Evolutionary conservation across 73 alveolate genomes (phyloP).

Genomic region (Paramecium biaurelia): DNA sequence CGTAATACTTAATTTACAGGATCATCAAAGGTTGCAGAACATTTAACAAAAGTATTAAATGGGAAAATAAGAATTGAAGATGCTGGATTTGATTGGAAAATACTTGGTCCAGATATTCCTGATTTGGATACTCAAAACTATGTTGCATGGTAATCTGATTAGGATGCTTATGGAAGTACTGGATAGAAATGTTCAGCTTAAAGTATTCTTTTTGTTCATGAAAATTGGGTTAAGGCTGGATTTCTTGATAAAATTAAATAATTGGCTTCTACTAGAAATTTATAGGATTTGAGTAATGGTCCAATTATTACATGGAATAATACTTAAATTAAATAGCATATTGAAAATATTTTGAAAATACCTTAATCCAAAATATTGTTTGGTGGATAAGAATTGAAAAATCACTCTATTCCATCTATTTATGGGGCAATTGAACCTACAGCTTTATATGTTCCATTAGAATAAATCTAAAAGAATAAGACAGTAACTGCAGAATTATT

Average conservation of each 20-base stretch:
- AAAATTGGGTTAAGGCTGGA: constrained; percentile 75
- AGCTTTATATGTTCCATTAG: constrained; percentile 85
- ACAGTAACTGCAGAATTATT: constrained; percentile 85
- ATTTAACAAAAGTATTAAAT: constrained; percentile 51
- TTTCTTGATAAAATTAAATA: constrained; percentile 60
- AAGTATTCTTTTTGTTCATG: constrained; percentile 75
- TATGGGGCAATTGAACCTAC: constrained; percentile 93
- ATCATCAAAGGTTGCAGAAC: constrained; percentile 76
- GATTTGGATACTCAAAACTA: constrained; percentile 55
- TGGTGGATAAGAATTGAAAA: constrained; percentile 87
- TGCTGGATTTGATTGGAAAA: constrained; percentile 91
- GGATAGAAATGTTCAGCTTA: constrained; percentile 88
- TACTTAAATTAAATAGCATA: constrained; percentile 82
- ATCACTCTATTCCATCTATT: constrained; percentile 78
- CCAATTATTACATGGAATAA: constrained; percentile 84
- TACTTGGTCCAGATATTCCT: constrained; percentile 86
- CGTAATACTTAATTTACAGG: constrained; percentile 82
- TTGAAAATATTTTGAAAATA: constrained; percentile 71
- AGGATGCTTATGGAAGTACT: constrained; percentile 81
- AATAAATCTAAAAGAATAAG: constrained; percentile 62
- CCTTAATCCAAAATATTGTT: constrained; percentile 89
- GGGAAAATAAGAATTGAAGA: constrained; percentile 87
- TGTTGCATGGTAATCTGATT: constrained; percentile 85
- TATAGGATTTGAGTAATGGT: constrained; percentile 74
- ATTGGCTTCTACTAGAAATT: constrained; percentile 72